phyloP scores from a whole-genome alignment of 139 green algal genomes.

The Micractinium sp. region DNA sequence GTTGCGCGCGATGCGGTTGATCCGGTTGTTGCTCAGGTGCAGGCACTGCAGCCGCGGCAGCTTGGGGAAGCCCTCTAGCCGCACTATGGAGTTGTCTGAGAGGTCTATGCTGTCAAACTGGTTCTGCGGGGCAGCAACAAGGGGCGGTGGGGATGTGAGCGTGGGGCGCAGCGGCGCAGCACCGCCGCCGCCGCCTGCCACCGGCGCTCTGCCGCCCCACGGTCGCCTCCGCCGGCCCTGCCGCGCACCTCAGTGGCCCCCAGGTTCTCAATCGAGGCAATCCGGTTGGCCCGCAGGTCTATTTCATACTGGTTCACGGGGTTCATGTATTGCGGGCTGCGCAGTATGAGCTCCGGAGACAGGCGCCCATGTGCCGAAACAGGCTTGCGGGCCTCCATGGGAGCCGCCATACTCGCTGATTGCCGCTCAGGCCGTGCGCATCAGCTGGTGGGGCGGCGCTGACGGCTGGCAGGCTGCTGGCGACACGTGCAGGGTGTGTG shows the following conservation, averaged over 20 bases:
- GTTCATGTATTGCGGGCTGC: slow-evolving; percentile 91
- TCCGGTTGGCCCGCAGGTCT: slow-evolving; percentile 87
- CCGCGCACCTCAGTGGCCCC: slow-evolving; percentile 84
- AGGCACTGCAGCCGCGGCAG: slow-evolving; percentile 86
- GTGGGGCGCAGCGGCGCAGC: background rate
- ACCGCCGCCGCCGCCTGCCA: background rate
- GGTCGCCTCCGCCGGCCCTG: background rate
- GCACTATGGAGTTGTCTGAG: slow-evolving; percentile 95
- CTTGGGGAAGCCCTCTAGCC: slow-evolving; percentile 94
- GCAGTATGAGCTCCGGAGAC: slow-evolving; percentile 88
- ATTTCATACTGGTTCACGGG: slow-evolving; percentile 88
- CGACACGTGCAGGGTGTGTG: no score
- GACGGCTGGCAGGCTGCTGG: no score
- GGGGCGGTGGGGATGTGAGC: background rate
- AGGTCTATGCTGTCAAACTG: slow-evolving; percentile 98
- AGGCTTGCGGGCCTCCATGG: background rate
- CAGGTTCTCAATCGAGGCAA: slow-evolving; percentile 93
- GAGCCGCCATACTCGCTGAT: background rate
- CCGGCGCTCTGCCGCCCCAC: background rate
- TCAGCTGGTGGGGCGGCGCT: no score
- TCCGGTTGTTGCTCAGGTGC: slow-evolving; percentile 94
- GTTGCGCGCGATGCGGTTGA: slow-evolving; percentile 77
- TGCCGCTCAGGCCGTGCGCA: no score
- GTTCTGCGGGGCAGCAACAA: slow-evolving; percentile 74
- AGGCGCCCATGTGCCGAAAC: slow-evolving; percentile 72